Evolutionary conservation across 208 protist genomes (phyloP), one percentile per base, ranked within the genome.

Genomic region (Crithidia expoeki): DNA sequence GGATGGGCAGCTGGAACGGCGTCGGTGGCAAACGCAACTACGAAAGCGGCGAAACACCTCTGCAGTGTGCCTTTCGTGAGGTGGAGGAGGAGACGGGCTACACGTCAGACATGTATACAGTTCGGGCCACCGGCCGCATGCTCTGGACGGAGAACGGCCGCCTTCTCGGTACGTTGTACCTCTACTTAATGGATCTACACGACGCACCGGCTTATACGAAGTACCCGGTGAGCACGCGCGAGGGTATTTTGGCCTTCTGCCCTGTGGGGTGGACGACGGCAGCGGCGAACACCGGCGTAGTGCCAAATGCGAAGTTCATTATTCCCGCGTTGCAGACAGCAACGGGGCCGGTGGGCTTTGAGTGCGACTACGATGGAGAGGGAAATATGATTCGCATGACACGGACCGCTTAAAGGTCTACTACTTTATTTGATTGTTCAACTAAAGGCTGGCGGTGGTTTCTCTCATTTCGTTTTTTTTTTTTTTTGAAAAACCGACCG

Each of bases 1-100:
- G 40, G n/a, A 63, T 51, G 57, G 57, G 57, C 40, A 32, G 21
- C 40, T 63, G 57, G 57, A 51, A 63, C 57, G 57, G 57, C 57
- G 57, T 63, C 25, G 57, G 57, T 19, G 57, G 57, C 2, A 63
- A 63, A 40, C 34, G 33, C 9, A 34, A 63, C 23, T n/a, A n/a
- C n/a, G n/a, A n/a, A n/a, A n/a, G 33, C 36, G 19, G 40, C 2
- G 57, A 63, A 27, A 51, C 25, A 4, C 23, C 40, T 25, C 40
- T 36, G 57, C 32, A 42, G 57, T 63, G 57, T 25, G 40, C 57
- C 38, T 30, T 14, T 4, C 57, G 57, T 19, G 34, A 63, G 40
- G 57, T 51, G 21, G 25, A 23, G 14, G 57, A 63, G 57, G 57
- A 63, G 40, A 63, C 57, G 7, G 57, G 36, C 25, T 36, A 17